Conservation (phyloP, 306 rosid genomes). For the Castanopsis chinensis region DNA sequence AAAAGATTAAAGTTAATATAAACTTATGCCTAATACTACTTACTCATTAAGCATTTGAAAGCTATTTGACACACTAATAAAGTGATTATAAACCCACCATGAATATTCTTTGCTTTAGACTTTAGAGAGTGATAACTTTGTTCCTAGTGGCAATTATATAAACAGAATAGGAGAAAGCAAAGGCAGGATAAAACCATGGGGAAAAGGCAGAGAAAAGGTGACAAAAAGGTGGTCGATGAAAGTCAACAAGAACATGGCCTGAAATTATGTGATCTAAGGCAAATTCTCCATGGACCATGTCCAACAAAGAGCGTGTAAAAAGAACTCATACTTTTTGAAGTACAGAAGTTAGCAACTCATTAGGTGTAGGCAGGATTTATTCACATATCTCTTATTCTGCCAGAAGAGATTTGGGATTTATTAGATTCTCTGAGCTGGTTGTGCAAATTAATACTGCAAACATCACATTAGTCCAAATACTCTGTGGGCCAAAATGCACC, state of each 20-base stretch:
- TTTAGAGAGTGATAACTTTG: conserved; percentile 2
- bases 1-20: no score
- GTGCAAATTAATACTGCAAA: background rate
- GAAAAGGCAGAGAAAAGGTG: conserved; percentile 26
- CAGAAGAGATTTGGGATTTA: no score
- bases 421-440: background rate
- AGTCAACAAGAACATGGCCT: conserved; percentile 8
- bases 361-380: no score
- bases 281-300: background rate
- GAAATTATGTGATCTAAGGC: background rate
- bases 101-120: conserved; percentile 19
- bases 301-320: background rate
- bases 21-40: background rate
- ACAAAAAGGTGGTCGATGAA: conserved; percentile 14
- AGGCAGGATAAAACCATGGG: background rate
- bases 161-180: conserved; percentile 27
- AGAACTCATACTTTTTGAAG: background rate
- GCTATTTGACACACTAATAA: background rate
- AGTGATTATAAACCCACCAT: background rate
- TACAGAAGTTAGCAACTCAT: no score
- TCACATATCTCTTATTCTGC: no score
- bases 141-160: background rate
- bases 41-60: background rate
- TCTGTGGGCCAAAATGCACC: background rate
- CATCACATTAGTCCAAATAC: background rate